Conservation (phyloP, 371 early-diverging fungal genomes). For the Mucor indicus region DNA sequence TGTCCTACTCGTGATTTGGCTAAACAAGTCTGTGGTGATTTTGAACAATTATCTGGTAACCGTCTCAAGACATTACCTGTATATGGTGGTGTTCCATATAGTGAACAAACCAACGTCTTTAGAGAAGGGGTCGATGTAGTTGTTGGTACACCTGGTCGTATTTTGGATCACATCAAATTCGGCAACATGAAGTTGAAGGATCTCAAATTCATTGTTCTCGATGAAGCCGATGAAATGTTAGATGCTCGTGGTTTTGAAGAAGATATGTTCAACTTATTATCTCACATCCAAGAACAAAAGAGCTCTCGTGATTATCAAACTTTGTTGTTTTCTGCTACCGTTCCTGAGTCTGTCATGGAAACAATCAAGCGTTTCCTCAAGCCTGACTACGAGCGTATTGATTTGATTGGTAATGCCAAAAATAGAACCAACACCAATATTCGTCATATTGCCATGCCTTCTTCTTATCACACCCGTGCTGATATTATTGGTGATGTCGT, state of each 20-base stretch:
- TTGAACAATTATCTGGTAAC: slow-evolving; percentile 62
- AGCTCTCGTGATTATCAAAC: slow-evolving; percentile 72
- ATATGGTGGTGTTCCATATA: slow-evolving; percentile 87
- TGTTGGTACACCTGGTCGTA: slow-evolving; percentile 97
- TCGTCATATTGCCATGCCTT: slow-evolving; percentile 80
- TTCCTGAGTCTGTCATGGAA: slow-evolving; percentile 81
- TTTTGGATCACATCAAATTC: slow-evolving; percentile 92
- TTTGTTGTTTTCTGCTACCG: slow-evolving; percentile 84
- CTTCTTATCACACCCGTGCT: slow-evolving; percentile 72
- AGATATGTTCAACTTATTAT: slow-evolving; percentile 85
- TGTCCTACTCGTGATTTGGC: slow-evolving; percentile 97
- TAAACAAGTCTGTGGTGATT: slow-evolving; percentile 81
- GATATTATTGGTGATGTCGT: slow-evolving; percentile 84
- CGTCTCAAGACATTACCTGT: slow-evolving; percentile 59
- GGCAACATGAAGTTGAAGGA: slow-evolving; percentile 73
- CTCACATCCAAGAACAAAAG: slow-evolving; percentile 76
- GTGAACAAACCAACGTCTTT: slow-evolving; percentile 74
- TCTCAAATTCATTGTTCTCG: slow-evolving; percentile 79
- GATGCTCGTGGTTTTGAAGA: slow-evolving; percentile 94
- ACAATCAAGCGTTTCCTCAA: slow-evolving; percentile 84
- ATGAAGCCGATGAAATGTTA: slow-evolving; percentile 97
- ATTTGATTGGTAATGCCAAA: slow-evolving; percentile 73
- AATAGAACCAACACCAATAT: slow-evolving; percentile 77
- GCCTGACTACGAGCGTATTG: slow-evolving; percentile 78
- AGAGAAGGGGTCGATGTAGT: slow-evolving; percentile 91